Percentiles rank a stretch among this genome's conserved stretches.
Conservation (phyloP, 228 moss, liverwort and hornwort species). For the Sphagnum fallax region DNA sequence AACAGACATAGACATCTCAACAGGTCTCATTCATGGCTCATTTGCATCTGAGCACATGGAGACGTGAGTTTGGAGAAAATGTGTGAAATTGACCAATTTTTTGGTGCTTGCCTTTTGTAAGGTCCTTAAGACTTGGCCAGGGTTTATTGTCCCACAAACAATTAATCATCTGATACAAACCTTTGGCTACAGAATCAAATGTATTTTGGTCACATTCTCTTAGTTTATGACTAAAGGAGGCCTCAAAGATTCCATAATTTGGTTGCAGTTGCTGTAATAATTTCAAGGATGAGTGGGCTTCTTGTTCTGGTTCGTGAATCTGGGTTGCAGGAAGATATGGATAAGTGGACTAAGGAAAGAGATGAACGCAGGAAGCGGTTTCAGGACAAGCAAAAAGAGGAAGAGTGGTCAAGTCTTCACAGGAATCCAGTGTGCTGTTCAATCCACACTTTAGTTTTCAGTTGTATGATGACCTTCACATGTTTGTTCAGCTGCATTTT, state of each 20-base stretch:
- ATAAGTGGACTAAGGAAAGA: slow-evolving; percentile 61
- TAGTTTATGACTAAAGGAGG: background rate
- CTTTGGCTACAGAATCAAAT: background rate
- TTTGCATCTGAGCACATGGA: too few relatives aligned
- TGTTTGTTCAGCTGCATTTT: too few relatives aligned
- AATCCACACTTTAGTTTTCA: background rate
- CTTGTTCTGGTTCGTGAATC: background rate
- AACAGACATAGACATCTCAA: too few relatives aligned
- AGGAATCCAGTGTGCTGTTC: slow-evolving; percentile 60
- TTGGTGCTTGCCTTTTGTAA: too few relatives aligned
- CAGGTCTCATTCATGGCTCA: too few relatives aligned
- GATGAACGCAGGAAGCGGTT: slow-evolving; percentile 74
- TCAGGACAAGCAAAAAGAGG: slow-evolving; percentile 69
- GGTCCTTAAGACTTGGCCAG: too few relatives aligned
- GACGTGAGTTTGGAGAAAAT: too few relatives aligned
- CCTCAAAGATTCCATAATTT: background rate
- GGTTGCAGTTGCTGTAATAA: background rate
- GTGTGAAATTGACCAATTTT: too few relatives aligned
- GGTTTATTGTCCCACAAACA: too few relatives aligned
- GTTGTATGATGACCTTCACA: too few relatives aligned
- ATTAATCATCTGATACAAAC: background rate
- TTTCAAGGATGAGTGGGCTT: background rate
- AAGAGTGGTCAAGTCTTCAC: slow-evolving; percentile 42
- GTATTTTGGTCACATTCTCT: background rate
- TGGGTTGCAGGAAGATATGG: slow-evolving; percentile 58